Percentiles rank a stretch among this genome's conserved stretches.
These are phyloP conservation scores for Oryza officinalis DNA, from an alignment of 176 grass and related monocot genomes.

Conservation along the genomic window DNA sequence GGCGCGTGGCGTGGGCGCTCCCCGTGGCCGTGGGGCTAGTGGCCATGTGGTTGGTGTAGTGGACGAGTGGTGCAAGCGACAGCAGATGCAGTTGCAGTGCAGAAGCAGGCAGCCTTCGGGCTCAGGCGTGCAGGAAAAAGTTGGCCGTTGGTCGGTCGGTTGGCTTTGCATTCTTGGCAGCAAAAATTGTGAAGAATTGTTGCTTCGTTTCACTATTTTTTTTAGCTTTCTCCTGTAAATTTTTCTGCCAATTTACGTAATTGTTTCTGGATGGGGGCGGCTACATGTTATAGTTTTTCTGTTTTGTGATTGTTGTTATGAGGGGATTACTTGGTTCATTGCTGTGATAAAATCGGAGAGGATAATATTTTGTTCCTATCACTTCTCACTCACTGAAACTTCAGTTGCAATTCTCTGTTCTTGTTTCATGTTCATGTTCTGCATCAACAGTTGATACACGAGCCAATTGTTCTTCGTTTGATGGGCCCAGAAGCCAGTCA, in stretches of 20 bases:
- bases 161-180: neutral
- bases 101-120: neutral
- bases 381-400: neutral
- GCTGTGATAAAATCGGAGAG: constrained; percentile 20
- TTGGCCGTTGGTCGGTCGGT: constrained; percentile 27
- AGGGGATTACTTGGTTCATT: constrained; percentile 39
- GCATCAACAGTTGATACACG: neutral
- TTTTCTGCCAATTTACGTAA: neutral
- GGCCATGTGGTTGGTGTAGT: constrained; percentile 48
- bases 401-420: neutral
- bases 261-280: neutral
- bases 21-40: constrained; percentile 32
- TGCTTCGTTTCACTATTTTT: neutral
- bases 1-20: constrained; percentile 11
- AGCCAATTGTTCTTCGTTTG: neutral
- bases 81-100: neutral
- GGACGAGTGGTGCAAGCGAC: neutral
- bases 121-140: constrained; percentile 36
- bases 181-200: neutral
- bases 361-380: neutral
- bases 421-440: constrained; percentile 9
- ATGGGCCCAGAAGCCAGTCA: neutral
- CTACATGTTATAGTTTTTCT: constrained; percentile 33
- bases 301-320: neutral
- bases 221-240: constrained; percentile 29